Percentiles rank a stretch among this genome's conserved stretches.
Conservation (phyloP, 1,284 basidiomycete genomes). For the Tilletia caries region DNA sequence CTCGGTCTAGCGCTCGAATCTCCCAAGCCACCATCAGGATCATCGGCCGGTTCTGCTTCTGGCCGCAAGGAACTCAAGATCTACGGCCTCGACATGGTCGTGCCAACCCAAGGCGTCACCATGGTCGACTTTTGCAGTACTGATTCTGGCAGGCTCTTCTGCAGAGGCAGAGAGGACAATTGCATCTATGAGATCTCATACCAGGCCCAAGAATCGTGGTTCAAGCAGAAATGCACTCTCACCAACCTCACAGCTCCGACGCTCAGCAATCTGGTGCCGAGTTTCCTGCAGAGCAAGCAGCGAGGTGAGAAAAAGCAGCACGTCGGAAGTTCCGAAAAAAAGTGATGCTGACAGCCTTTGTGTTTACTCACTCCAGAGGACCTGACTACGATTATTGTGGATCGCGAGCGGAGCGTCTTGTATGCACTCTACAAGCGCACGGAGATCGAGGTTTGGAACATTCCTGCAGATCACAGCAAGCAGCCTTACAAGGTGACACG, state of each 20-base stretch:
- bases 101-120: constrained; percentile 66
- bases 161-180: constrained; percentile 73
- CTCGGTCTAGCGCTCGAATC: constrained; percentile 69
- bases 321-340: too few species aligned
- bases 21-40: constrained; percentile 12
- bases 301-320: constrained; percentile 61
- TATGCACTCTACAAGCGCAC: constrained; percentile 45
- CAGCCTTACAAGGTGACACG: constrained; percentile 41
- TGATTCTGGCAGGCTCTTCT: constrained; percentile 80
- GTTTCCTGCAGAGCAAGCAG: constrained; percentile 59
- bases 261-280: constrained; percentile 50
- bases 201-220: constrained; percentile 87
- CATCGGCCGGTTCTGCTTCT: constrained; percentile 41
- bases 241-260: constrained; percentile 65
- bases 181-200: constrained; percentile 91
- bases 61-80: constrained; percentile 71
- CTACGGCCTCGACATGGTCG: constrained; percentile 82
- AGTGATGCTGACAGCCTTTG: too few species aligned
- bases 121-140: constrained; percentile 81
- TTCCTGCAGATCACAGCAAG: constrained; percentile 39
- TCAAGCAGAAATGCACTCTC: constrained; percentile 71
- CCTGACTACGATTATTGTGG: constrained; percentile 40
- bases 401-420: constrained; percentile 39
- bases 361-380: constrained; percentile 64
- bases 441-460: constrained; percentile 46